A percentile compares a stretch with the other conserved stretches of the same genome.
phyloP scores from a whole-genome alignment of 805 yeast genomes.

The Zygotorulaspora sp. region DNA sequence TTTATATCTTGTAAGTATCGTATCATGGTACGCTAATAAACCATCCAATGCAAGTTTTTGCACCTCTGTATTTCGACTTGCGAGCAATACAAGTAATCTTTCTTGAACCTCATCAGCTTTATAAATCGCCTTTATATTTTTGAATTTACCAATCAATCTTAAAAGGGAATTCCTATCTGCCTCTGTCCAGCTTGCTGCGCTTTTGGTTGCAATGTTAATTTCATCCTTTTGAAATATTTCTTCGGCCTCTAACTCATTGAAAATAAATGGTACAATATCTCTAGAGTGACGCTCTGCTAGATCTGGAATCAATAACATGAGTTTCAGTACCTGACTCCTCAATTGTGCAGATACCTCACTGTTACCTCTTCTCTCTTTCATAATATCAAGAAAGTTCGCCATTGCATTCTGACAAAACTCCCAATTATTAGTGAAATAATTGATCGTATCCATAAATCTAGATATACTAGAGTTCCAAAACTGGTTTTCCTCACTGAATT shows the following conservation, averaged over 20 bases:
- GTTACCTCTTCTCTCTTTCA: constrained; percentile 38
- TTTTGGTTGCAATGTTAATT: constrained; percentile 5
- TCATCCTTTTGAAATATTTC: constrained; percentile 18
- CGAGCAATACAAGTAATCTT: constrained; percentile 51
- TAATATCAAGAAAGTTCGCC: constrained; percentile 38
- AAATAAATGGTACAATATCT: constrained; percentile 55
- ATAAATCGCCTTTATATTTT: constrained; percentile 52
- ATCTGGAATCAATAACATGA: constrained; percentile 54
- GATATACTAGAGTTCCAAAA: constrained; percentile 45
- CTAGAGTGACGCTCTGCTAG: constrained; percentile 63
- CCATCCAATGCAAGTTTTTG: constrained; percentile 73
- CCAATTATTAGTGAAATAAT: constrained; percentile 28
- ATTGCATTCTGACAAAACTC: constrained; percentile 35
- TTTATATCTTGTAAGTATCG: constrained; percentile 57
- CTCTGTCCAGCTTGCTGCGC: constrained; percentile 39
- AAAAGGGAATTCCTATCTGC: constrained; percentile 56
- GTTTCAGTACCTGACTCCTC: constrained; percentile 50
- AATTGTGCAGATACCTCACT: constrained; percentile 41
- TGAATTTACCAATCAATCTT: constrained; percentile 60
- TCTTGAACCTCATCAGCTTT: constrained; percentile 50
- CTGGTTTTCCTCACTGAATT: constrained; percentile 8
- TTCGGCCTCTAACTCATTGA: constrained; percentile 31
- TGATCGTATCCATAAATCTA: constrained; percentile 42
- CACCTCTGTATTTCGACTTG: constrained; percentile 54
- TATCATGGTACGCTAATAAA: constrained; percentile 58